Base-by-base conservation (phyloP, 495 filamentous ascomycete genomes). In the Penicillium pancosmium region DNA sequence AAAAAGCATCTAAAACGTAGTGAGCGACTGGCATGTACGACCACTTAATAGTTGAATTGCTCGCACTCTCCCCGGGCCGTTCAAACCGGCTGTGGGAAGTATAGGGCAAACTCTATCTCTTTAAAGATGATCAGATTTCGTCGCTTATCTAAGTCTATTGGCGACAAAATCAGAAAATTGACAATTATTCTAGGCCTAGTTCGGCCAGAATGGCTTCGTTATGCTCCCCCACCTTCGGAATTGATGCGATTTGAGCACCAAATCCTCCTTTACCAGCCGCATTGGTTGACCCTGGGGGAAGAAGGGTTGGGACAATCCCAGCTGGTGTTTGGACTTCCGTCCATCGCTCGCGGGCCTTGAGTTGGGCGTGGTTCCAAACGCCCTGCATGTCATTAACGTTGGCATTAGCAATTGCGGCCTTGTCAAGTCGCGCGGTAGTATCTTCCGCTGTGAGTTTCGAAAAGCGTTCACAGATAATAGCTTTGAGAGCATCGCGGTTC, bases 371-470 rank as follows among this genome's bases (percentile, higher is more conserved):
- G 7, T 75, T 64, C 79, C 78, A 81, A 3, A 82, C 68, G 8
- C 68, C 76, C 18, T 80, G 69, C 77, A 83, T 80, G 47, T 79
- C 73, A 52, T 82, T 81, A 4, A 81, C 70, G 58, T 73, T 80
- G 0, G 78, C 78, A 62, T 83, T 83, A 16, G 80, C 79, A 27
- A 82, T 78, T 4, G 64, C 40, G 0, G 72, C 71, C 13, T 56
- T 56, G 25, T 77, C 75, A n/a, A 77, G 60, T 9, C 61, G 63
- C 12, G 38, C 52, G 52, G 73, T 68, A 1, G 68, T 70, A 53
- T 78, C 60, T 6, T 71, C 64, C 1, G 67, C 60, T 0, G 74
- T 70, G 5, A 70, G 50, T 2, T 35, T 40, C 1, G 69, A 67
- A 35, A 80, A 78, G 0, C 40, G 51, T 13, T 66, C 59, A 34